phyloP scores from a whole-genome alignment of 2,329 filamentous ascomycete species.

The Apiospora saccharicola region DNA sequence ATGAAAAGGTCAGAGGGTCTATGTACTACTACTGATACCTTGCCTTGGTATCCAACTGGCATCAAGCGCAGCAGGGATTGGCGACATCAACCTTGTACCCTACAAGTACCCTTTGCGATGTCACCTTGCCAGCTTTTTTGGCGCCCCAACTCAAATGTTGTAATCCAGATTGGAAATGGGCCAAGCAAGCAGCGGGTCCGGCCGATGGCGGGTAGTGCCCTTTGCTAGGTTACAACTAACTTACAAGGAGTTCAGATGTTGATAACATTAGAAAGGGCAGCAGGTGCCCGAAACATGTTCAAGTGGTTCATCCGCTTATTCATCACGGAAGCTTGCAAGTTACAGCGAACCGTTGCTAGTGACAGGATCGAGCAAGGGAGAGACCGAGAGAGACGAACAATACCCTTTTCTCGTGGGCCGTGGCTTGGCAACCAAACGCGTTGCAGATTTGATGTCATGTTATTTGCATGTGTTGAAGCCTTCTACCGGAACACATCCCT shows the following conservation, averaged over 20 bases:
- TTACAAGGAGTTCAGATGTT: neutral
- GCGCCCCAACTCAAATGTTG: conserved; percentile 11
- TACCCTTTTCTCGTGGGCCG: neutral
- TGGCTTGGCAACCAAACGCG: neutral
- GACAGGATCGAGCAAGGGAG: neutral
- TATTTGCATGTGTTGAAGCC: conserved; percentile 2
- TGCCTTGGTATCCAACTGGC: neutral
- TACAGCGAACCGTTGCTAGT: neutral
- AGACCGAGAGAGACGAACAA: neutral
- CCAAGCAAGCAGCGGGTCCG: conserved; percentile 14
- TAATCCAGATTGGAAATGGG: conserved; percentile 19
- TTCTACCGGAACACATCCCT: neutral
- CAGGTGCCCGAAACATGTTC: conserved; percentile 1
- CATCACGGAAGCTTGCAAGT: neutral
- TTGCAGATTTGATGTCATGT: conserved; percentile 20
- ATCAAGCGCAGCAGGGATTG: conserved; percentile 3
- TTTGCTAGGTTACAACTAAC: neutral
- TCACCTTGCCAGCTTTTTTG: neutral
- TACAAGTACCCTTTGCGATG: conserved; percentile 10
- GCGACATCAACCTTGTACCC: neutral
- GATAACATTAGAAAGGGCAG: neutral
- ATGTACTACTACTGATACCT: neutral
- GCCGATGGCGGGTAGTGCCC: conserved; percentile 8
- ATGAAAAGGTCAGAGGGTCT: neutral
- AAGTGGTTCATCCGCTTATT: conserved; percentile 5